Conservation (phyloP, 768 basidiomycete species). For the Tephrocybe sp. region DNA sequence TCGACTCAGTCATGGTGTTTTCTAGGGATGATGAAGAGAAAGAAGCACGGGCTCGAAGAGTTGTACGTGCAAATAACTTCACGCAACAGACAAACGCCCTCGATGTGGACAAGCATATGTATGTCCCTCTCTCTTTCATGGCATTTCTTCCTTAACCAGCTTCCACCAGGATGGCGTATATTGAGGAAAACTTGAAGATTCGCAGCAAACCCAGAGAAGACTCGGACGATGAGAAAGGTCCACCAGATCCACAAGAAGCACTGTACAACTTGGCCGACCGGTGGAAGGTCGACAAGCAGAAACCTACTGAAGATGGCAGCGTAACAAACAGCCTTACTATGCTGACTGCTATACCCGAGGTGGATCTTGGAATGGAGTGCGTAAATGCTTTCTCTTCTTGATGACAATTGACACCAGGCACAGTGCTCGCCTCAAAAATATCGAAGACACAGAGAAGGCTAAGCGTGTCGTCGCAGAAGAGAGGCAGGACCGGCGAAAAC, state of each 20-base stretch:
- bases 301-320: conserved; percentile 82
- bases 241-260: conserved; percentile 74
- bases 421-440: conserved; percentile 89
- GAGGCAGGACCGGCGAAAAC: conserved; percentile 56
- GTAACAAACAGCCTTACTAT: conserved; percentile 93
- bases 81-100: conserved; percentile 95
- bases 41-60: conserved; percentile 68
- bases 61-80: conserved; percentile 88
- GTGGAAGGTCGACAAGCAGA: conserved; percentile 58
- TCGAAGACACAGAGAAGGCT: conserved; percentile 96
- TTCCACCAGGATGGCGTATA: conserved; percentile 87
- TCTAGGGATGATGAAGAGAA: conserved; percentile 62
- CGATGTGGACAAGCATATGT: conserved; percentile 99
- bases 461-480: conserved; percentile 83
- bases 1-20: not conserved
- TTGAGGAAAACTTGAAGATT: conserved; percentile 88
- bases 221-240: conserved; percentile 39
- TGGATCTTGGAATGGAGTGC: conserved; percentile 98
- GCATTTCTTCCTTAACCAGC: not conserved
- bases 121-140: conserved; percentile 25
- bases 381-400: conserved; percentile 30
- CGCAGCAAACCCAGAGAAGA: conserved; percentile 57
- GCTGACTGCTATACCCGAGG: conserved; percentile 97
- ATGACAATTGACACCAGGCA: not conserved
- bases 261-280: conserved; percentile 72